Percentiles rank a stretch among this genome's conserved stretches.
These are phyloP conservation scores for Brassica balearica DNA, from an alignment of 441 rosid genomes.

Conservation along the genomic window DNA sequence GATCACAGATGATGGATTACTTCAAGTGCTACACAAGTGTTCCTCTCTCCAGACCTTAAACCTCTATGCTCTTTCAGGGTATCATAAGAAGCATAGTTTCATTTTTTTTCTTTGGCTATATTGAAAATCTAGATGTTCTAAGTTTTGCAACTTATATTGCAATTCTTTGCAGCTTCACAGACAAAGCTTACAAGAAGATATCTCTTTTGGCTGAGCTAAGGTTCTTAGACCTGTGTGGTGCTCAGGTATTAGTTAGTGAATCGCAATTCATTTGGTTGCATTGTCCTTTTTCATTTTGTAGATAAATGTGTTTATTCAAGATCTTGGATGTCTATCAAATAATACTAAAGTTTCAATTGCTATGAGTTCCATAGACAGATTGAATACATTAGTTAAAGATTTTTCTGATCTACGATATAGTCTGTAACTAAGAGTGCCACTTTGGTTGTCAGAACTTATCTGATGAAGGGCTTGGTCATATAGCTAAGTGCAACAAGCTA, in stretches of 20 bases:
- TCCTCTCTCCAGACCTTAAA: conserved; percentile 65
- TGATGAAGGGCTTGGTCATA: conserved; percentile 76
- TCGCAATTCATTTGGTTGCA: conserved; percentile 8
- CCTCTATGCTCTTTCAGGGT: conserved; percentile 93
- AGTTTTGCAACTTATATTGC: conserved; percentile 30
- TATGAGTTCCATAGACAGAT: too few species aligned
- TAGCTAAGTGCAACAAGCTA: conserved; percentile 79
- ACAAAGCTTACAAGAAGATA: conserved; percentile 73
- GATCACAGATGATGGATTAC: conserved; percentile 83
- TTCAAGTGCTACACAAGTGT: conserved; percentile 66
- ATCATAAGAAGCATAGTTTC: neutral
- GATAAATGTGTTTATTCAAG: too few species aligned
- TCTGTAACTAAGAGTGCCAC: conserved; percentile 24
- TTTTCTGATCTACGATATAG: conserved; percentile 11
- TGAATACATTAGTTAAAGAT: neutral
- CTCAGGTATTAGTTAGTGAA: conserved; percentile 66
- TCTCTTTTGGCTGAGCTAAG: conserved; percentile 64
- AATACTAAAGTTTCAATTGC: too few species aligned
- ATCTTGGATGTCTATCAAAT: too few species aligned
- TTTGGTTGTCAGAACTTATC: conserved; percentile 71
- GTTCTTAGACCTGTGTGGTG: conserved; percentile 92
- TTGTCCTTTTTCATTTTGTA: neutral
- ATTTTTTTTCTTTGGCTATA: neutral
- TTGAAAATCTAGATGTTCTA: conserved; percentile 21
- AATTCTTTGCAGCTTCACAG: conserved; percentile 69